These are phyloP conservation scores for Ramaria rubella DNA, from an alignment of 768 basidiomycete species.

Conservation along the genomic window DNA sequence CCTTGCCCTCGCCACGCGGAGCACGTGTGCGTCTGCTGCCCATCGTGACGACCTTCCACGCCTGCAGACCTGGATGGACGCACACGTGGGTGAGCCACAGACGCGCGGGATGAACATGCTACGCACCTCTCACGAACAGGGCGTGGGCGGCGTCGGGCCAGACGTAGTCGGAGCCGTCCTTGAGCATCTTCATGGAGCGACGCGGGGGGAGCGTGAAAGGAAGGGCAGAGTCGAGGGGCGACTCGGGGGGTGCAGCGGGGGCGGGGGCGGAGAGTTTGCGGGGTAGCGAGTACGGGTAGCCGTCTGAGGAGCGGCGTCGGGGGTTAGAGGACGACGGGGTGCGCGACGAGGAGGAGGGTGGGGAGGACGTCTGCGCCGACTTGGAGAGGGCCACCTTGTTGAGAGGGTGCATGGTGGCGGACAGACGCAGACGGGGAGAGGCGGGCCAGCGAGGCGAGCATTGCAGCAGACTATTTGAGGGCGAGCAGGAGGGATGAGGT, in stretches of 20 bases:
- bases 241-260: neutral
- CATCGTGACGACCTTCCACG: slow-evolving; percentile 6
- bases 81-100: neutral
- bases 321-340: neutral
- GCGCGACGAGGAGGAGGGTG: neutral
- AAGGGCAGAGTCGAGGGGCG: slow-evolving; percentile 8
- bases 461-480: too few relatives aligned
- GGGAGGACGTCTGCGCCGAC: too few relatives aligned
- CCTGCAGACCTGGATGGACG: slow-evolving; percentile 11
- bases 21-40: slow-evolving; percentile 11
- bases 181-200: slow-evolving; percentile 53
- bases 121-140: slow-evolving; percentile 66
- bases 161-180: slow-evolving; percentile 71
- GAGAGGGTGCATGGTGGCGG: too few relatives aligned
- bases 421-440: too few relatives aligned
- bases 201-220: slow-evolving; percentile 11
- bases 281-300: neutral
- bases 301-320: neutral
- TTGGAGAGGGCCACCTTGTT: too few relatives aligned
- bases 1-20: slow-evolving; percentile 50
- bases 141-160: slow-evolving; percentile 78
- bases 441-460: too few relatives aligned
- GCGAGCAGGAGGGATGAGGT: too few relatives aligned
- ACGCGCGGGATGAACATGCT: neutral
- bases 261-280: neutral